A percentile compares a stretch with the other conserved stretches of the same genome.
These are phyloP conservation scores for Rubia peregrina DNA, from an alignment of 305 asterid genomes.

Conservation along the genomic window DNA sequence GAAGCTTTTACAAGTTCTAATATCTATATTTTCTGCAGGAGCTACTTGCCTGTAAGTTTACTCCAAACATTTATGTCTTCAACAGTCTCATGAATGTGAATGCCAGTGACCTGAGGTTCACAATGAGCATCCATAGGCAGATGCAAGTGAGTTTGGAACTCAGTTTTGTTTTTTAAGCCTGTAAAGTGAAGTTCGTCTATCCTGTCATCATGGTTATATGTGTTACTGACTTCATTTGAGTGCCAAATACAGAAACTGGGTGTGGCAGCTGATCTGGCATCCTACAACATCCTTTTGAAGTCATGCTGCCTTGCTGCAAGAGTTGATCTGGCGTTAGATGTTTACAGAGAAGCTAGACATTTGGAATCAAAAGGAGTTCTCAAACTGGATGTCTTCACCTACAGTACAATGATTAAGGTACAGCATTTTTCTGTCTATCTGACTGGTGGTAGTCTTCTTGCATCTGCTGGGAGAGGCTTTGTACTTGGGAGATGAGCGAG, in stretches of 20 bases:
- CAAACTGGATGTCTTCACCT: slow-evolving; percentile 84
- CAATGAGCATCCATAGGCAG: slow-evolving; percentile 55
- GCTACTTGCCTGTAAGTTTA: slow-evolving; percentile 46
- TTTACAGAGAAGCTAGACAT: slow-evolving; percentile 47
- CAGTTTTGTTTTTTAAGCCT: neutral
- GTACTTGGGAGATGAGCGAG: neutral
- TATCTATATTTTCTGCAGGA: slow-evolving; percentile 48
- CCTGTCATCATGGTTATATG: neutral
- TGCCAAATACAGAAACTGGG: slow-evolving; percentile 53
- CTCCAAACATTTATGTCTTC: slow-evolving; percentile 67
- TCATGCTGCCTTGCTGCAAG: slow-evolving; percentile 76
- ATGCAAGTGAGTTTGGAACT: slow-evolving; percentile 40
- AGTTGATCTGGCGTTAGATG: slow-evolving; percentile 73
- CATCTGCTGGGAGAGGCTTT: neutral
- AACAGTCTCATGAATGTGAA: slow-evolving; percentile 97
- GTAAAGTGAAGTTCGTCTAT: neutral
- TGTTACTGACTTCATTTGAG: slow-evolving; percentile 21
- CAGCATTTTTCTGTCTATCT: slow-evolving; percentile 13
- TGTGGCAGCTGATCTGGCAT: slow-evolving; percentile 59
- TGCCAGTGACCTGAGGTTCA: slow-evolving; percentile 73
- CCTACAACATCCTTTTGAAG: slow-evolving; percentile 85
- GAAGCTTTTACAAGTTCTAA: slow-evolving; percentile 15
- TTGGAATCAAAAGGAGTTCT: slow-evolving; percentile 60
- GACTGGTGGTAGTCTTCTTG: neutral
- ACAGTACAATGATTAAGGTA: slow-evolving; percentile 93